These are phyloP conservation scores for grape (Vitis vinifera) DNA, from an alignment of 164 flowering plant genomes.

Conservation along the genomic window ASM3070453v1 NC_081814.1:2396501-2397000, in stretches of 20 bases:
- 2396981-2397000: conserved; percentile 76
- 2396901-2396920: too few species aligned
- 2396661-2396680: conserved; percentile 29
- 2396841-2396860: too few species aligned
- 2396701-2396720: conserved; percentile 84
- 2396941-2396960: too few species aligned
- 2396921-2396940: too few species aligned
- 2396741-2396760: conserved; percentile 6
- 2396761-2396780: not conserved
- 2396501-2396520: conserved; percentile 69
- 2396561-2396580: conserved; percentile 69
- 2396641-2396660: conserved; percentile 57
- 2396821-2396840: too few species aligned
- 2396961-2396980: not conserved
- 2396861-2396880: too few species aligned
- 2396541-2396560: conserved; percentile 73
- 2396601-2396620: conserved; percentile 89
- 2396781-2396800: too few species aligned
- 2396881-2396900: too few species aligned
- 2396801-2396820: too few species aligned
- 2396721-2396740: conserved; percentile 48
- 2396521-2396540: conserved; percentile 84
- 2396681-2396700: conserved; percentile 55
- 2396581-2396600: conserved; percentile 86
- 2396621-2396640: conserved; percentile 87